phyloP scores from a whole-genome alignment of 1,139 yeast species.

The Debaryomyces coudertii region DNA sequence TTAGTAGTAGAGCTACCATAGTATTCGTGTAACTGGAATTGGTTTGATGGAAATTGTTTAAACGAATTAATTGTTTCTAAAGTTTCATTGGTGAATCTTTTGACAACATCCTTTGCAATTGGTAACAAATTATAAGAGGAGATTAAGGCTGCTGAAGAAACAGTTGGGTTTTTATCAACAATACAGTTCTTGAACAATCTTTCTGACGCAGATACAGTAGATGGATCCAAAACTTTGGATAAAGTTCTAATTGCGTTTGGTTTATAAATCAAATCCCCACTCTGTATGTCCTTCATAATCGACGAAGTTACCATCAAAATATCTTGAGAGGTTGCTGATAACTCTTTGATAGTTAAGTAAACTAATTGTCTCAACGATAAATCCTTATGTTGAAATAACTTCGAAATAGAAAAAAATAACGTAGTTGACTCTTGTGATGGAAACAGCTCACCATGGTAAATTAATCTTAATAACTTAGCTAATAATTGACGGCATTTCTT shows the following conservation, averaged over 20 bases:
- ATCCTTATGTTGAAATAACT: conserved; percentile 92
- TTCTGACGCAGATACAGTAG: conserved; percentile 93
- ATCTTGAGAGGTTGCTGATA: conserved; percentile 82
- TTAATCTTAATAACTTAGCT: conserved; percentile 70
- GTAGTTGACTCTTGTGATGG: conserved; percentile 91
- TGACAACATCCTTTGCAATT: conserved; percentile 86
- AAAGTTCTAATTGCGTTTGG: conserved; percentile 95
- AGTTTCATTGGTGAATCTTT: conserved; percentile 91
- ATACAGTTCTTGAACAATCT: conserved; percentile 90
- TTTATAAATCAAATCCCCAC: conserved; percentile 81
- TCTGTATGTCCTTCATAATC: conserved; percentile 96
- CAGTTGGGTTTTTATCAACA: conserved; percentile 86
- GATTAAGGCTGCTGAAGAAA: conserved; percentile 90
- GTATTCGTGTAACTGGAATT: conserved; percentile 56
- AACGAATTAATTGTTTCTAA: conserved; percentile 80
- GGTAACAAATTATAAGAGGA: conserved; percentile 90
- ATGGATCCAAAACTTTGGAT: conserved; percentile 85
- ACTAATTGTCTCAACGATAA: conserved; percentile 91
- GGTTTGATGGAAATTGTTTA: conserved; percentile 66
- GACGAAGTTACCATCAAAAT: conserved; percentile 97
- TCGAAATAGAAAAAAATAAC: conserved; percentile 89
- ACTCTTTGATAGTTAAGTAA: conserved; percentile 89
- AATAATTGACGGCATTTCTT: conserved; percentile 80
- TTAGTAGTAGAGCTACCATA: conserved; percentile 54
- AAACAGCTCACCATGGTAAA: conserved; percentile 81